A percentile compares a stretch with the other conserved stretches of the same genome.
Evolutionary conservation across 208 protist genomes (phyloP).

Genomic region (Polymyxa betae): DNA sequence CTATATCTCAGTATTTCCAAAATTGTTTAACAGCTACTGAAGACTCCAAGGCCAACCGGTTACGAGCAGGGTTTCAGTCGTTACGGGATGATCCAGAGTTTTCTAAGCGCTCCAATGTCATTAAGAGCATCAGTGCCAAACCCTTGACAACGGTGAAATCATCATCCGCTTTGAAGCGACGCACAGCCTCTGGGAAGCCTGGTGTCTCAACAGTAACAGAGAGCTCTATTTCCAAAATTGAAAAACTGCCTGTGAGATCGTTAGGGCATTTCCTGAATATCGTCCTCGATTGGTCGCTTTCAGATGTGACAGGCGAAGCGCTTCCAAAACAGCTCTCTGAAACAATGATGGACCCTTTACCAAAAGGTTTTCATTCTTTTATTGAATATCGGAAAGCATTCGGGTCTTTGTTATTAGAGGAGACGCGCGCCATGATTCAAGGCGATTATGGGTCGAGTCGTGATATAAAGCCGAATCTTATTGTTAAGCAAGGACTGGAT

Average conservation of each 20-base stretch:
- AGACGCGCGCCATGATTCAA: neutral
- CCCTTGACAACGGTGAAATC: neutral
- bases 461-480: neutral
- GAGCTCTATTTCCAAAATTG: neutral
- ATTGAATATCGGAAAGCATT: neutral
- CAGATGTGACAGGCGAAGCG: neutral
- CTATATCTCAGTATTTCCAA: too few species aligned
- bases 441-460: neutral
- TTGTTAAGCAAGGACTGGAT: neutral
- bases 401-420: neutral
- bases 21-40: too few species aligned
- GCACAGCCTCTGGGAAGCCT: neutral
- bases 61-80: conserved; percentile 9
- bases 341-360: too few species aligned
- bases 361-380: neutral
- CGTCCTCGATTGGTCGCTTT: neutral
- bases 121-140: neutral
- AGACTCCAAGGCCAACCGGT: too few species aligned
- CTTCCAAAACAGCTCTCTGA: neutral
- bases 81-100: neutral
- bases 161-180: neutral
- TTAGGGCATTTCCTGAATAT: neutral
- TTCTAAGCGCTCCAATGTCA: neutral
- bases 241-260: neutral
- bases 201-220: neutral